These are phyloP conservation scores for Irpex rosettiformis DNA, from an alignment of 1,284 basidiomycete genomes.

Conservation along the genomic window DNA sequence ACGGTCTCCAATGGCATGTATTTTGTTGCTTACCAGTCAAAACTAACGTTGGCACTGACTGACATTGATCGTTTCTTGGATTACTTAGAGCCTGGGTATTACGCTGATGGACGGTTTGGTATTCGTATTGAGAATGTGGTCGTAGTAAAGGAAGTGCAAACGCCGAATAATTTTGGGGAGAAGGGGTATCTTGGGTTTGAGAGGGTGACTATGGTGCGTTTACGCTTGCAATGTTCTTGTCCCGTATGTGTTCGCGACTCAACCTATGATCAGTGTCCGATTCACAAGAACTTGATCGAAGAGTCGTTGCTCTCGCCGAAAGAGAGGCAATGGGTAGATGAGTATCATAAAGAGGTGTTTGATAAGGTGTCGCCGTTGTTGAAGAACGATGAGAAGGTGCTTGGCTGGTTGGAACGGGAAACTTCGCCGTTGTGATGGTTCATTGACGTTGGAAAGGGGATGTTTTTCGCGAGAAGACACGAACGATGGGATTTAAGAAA, in stretches of 20 bases:
- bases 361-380: constrained; percentile 79
- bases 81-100: constrained; percentile 82
- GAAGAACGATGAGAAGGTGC: constrained; percentile 64
- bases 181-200: constrained; percentile 85
- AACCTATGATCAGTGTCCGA: constrained; percentile 65
- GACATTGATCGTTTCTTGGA: too few species aligned
- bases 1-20: constrained; percentile 78
- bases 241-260: constrained; percentile 10
- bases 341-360: constrained; percentile 78
- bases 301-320: constrained; percentile 53
- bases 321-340: constrained; percentile 84
- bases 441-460: too few species aligned
- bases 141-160: constrained; percentile 68
- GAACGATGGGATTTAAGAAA: too few species aligned
- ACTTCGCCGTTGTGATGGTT: constrained; percentile 39
- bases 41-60: too few species aligned
- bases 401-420: constrained; percentile 79
- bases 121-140: constrained; percentile 93
- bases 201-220: constrained; percentile 73
- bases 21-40: neutral
- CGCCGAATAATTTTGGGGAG: constrained; percentile 82
- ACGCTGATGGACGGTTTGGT: constrained; percentile 88
- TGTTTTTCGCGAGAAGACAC: too few species aligned
- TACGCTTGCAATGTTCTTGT: constrained; percentile 12
- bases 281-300: constrained; percentile 85